phyloP scores from a whole-genome alignment of 148 eudicot species.

The Cornus florida region DNA sequence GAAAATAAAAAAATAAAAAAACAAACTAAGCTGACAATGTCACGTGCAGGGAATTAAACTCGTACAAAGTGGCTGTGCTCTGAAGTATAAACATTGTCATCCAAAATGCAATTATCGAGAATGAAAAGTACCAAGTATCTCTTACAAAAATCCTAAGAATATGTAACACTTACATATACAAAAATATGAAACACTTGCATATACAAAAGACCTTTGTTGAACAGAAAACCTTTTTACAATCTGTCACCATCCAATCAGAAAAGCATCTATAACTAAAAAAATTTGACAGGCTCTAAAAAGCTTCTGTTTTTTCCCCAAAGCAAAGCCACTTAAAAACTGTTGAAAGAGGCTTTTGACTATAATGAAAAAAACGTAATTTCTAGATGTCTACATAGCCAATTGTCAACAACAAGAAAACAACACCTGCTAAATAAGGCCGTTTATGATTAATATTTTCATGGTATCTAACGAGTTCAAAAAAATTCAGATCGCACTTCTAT shows the following conservation, averaged over 20 bases:
- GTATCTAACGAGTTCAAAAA: not conserved
- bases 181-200: not conserved
- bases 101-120: not conserved
- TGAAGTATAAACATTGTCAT: not conserved
- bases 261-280: not conserved
- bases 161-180: not conserved
- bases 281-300: not conserved
- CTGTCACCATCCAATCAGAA: not conserved
- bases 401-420: not conserved
- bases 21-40: not conserved
- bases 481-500: not conserved
- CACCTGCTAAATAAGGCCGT: not conserved
- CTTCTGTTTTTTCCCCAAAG: too few species aligned
- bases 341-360: not conserved
- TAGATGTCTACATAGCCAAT: not conserved
- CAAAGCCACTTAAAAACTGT: not conserved
- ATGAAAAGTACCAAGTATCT: not conserved
- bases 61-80: not conserved
- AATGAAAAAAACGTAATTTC: not conserved
- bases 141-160: not conserved
- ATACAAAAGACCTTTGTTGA: not conserved
- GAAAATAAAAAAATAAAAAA: too few species aligned
- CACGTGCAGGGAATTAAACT: not conserved
- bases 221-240: not conserved
- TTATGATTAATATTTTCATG: not conserved